These are phyloP conservation scores for Alternaria viburni DNA, from an alignment of 2,329 filamentous ascomycete genomes.

Conservation along the genomic window DNA sequence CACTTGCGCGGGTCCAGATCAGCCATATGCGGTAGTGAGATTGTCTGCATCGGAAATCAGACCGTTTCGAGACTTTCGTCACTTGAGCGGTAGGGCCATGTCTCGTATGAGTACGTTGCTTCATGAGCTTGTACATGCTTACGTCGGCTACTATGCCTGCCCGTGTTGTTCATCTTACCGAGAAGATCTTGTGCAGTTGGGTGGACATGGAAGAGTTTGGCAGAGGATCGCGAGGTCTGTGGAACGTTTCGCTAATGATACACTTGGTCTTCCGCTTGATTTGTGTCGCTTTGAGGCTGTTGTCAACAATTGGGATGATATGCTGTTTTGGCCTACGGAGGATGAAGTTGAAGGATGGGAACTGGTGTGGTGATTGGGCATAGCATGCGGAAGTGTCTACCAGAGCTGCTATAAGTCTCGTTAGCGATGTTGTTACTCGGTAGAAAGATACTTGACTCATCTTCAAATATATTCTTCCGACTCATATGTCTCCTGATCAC, in stretches of 20 bases:
- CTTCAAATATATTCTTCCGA: neutral
- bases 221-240: neutral
- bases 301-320: neutral
- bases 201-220: neutral
- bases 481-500: neutral
- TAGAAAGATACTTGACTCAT: no score
- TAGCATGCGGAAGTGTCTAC: neutral
- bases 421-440: neutral
- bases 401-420: neutral
- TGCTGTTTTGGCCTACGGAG: neutral
- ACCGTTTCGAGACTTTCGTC: neutral
- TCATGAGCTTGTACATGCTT: neutral
- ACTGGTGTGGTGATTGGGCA: neutral
- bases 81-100: neutral
- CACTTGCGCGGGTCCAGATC: neutral
- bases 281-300: neutral
- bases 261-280: neutral
- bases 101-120: neutral
- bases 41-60: neutral
- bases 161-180: neutral
- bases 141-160: neutral
- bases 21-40: neutral
- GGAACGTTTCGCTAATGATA: neutral
- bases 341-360: neutral
- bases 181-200: neutral